Evolutionary conservation across 257 asterid genomes (phyloP).

Genomic region (Solanum pennellii): DNA sequence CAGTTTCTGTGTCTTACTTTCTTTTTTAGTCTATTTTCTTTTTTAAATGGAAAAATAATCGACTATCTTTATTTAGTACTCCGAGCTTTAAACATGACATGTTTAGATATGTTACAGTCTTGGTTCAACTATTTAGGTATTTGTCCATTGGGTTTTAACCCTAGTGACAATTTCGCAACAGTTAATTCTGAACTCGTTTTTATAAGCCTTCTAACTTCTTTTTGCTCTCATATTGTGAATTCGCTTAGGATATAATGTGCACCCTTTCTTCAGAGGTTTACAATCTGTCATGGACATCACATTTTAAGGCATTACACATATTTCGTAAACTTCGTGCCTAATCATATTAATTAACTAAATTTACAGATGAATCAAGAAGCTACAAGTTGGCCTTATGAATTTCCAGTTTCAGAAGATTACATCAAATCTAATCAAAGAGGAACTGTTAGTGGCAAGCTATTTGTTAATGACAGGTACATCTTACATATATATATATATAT

Average conservation of each 20-base stretch:
- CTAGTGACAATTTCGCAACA: too few species aligned
- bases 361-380: conserved; percentile 44
- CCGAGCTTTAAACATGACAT: not conserved
- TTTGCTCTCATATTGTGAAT: too few species aligned
- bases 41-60: too few species aligned
- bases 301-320: not conserved
- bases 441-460: conserved; percentile 33
- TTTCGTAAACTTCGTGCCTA: not conserved
- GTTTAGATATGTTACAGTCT: too few species aligned
- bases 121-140: not conserved
- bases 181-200: too few species aligned
- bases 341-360: not conserved
- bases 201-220: not conserved
- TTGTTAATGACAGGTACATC: conserved; percentile 35
- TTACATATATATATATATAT: not conserved
- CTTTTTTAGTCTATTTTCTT: too few species aligned
- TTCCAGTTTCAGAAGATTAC: conserved; percentile 39
- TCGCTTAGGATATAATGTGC: not conserved
- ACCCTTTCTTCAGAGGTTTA: not conserved
- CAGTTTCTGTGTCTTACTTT: not conserved
- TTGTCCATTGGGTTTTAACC: too few species aligned
- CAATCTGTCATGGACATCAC: fast-evolving
- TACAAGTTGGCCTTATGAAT: conserved; percentile 51
- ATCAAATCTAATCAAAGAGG: conserved; percentile 44
- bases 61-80: not conserved